A percentile compares a stretch with the other conserved stretches of the same genome.
Evolutionary conservation across 1,284 basidiomycete genomes (phyloP).

Genomic region (Boletus sp.): DNA sequence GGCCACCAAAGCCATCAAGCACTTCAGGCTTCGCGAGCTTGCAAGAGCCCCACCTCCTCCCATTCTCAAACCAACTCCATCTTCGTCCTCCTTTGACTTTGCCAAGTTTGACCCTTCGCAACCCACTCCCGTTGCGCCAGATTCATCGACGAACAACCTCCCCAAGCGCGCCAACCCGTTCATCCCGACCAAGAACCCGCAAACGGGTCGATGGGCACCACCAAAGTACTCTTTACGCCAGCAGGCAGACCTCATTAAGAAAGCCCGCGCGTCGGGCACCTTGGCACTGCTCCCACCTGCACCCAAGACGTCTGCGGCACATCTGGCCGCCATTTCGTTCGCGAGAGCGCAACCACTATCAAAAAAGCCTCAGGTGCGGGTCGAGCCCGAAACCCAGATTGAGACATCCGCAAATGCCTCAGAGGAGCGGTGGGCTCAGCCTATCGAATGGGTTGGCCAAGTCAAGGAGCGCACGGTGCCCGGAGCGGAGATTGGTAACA

Average conservation of each 20-base stretch:
- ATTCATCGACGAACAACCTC: constrained; percentile 14
- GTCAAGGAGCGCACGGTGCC: constrained; percentile 44
- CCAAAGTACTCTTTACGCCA: constrained; percentile 67
- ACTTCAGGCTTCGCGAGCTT: constrained; percentile 45
- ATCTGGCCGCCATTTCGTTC: constrained; percentile 18
- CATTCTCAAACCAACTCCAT: constrained; percentile 31
- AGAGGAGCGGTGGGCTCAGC: constrained; percentile 34
- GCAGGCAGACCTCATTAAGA: constrained; percentile 74
- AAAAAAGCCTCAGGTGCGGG: constrained; percentile 3
- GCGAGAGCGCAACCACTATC: constrained; percentile 18
- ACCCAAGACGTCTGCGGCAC: constrained; percentile 42
- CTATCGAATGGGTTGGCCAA: constrained; percentile 58
- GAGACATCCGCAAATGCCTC: constrained; percentile 7
- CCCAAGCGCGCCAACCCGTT: constrained; percentile 55
- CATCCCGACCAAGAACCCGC: constrained; percentile 54
- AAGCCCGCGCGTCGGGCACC: constrained; percentile 50
- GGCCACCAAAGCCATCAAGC: constrained; percentile 40
- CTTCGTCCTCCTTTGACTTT: constrained; percentile 20
- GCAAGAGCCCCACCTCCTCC: constrained; percentile 33
- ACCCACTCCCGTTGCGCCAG: background rate
- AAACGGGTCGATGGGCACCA: constrained; percentile 62
- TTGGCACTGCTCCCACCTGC: constrained; percentile 63
- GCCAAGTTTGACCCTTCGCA: constrained; percentile 24
- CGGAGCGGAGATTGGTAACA: constrained; percentile 53
- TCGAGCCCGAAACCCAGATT: background rate